These are phyloP conservation scores for Metroxylon sagu DNA, from an alignment of 176 grass and related monocot genomes.

Conservation along the genomic window DNA sequence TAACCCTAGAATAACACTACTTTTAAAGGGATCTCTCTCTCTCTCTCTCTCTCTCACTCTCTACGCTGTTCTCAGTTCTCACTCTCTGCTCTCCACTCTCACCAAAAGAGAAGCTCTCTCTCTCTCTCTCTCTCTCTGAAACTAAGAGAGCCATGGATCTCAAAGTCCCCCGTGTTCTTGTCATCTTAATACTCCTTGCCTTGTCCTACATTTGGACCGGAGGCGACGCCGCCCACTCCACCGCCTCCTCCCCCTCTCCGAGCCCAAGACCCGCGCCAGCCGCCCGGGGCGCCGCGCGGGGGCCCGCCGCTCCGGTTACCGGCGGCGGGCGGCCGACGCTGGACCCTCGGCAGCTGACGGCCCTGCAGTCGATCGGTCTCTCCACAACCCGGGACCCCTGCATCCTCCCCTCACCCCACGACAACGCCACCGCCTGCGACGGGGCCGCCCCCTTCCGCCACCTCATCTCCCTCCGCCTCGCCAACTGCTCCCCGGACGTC, in stretches of 20 bases:
- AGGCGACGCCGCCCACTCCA: constrained; percentile 4
- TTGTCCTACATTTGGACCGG: neutral
- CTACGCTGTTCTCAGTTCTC: no score
- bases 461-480: constrained; percentile 56
- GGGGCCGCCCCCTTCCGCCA: constrained; percentile 52
- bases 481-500: constrained; percentile 66
- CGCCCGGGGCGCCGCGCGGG: no score
- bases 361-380: constrained; percentile 68
- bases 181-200: neutral
- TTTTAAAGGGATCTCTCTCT: no score
- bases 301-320: no score
- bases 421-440: constrained; percentile 58
- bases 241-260: neutral
- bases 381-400: constrained; percentile 38
- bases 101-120: no score
- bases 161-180: neutral
- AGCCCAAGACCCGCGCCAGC: neutral
- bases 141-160: no score
- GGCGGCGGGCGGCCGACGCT: constrained; percentile 21
- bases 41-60: no score
- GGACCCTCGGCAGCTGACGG: constrained; percentile 66
- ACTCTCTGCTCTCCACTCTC: no score
- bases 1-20: no score
- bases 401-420: neutral
- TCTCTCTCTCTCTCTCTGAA: no score